Percentiles rank a stretch among this genome's conserved stretches.
phyloP scores from a whole-genome alignment of 2,329 filamentous ascomycete species.

The Nemania bipapillata region DNA sequence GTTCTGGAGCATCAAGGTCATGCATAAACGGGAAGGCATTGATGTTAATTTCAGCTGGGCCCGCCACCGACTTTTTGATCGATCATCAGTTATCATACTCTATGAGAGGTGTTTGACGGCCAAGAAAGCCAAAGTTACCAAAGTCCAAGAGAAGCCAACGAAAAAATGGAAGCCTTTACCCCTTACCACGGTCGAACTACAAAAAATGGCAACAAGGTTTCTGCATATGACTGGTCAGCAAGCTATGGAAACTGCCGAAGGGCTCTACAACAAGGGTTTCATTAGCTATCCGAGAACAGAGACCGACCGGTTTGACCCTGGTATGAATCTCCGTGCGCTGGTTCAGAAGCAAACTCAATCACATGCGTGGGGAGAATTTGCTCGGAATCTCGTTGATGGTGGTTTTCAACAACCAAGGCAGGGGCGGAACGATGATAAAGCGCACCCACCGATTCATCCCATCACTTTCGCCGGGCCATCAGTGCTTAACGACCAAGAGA shows the following conservation, averaged over 20 bases:
- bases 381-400: conserved; percentile 77
- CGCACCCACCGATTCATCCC: conserved; percentile 96
- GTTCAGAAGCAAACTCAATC: conserved; percentile 86
- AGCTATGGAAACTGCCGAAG: conserved; percentile 88
- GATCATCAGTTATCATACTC: conserved; percentile 80
- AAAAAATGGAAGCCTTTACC: conserved; percentile 94
- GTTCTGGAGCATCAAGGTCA: conserved; percentile 92
- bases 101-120: conserved; percentile 86
- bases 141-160: conserved; percentile 89
- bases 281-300: conserved; percentile 98
- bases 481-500: conserved; percentile 73
- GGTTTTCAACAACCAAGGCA: conserved; percentile 83
- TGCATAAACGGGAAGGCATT: conserved; percentile 79
- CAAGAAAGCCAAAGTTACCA: conserved; percentile 80
- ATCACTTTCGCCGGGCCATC: conserved; percentile 80
- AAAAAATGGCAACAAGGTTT: conserved; percentile 92
- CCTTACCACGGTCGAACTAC: conserved; percentile 92
- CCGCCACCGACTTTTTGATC: conserved; percentile 85
- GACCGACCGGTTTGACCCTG: conserved; percentile 93
- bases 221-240: conserved; percentile 90
- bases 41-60: conserved; percentile 87
- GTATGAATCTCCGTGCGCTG: conserved; percentile 82
- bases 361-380: conserved; percentile 80
- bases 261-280: conserved; percentile 90
- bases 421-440: conserved; percentile 92